Evolutionary conservation across 306 rosid species (phyloP), one percentile per base, ranked within the genome.

Genomic region (Cyamopsis tetragonoloba): DNA sequence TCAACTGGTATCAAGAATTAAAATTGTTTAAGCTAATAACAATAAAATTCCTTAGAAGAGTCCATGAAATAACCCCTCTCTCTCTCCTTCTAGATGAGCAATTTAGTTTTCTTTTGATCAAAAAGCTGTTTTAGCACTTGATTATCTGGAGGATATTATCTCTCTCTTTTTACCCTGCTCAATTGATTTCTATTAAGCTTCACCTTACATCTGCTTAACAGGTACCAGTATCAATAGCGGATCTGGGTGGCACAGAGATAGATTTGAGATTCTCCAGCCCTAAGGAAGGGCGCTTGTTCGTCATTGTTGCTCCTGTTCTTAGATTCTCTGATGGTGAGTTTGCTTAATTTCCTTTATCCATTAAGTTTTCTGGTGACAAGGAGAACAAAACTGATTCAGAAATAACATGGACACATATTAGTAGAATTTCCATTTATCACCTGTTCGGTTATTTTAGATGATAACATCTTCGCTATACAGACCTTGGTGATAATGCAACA

Each of bases 201-300:
- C 7, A 37, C 46, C 28, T 4, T 50, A 18, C 10, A 41, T 71
- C 41, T 72, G 67, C 73, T 77, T 71, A 11, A 74, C 78, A 93
- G 99, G 96, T 88, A 67, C 96, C 99, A 1, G 99, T 93, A 64
- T 93, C 99, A 37, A 93, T 93, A 79, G 99, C 99, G 12, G 99
- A 93, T 84, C 96, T 93, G n/a, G 99, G 99, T 49, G 99, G 99
- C 75, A 93, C 99, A 18, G 97, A 90, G 82, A 84, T 93, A 66
- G 99, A 93, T 68, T 86, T 93, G 77, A 88, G 99, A 79, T 90
- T 93, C 26, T 86, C 76, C 22, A 89, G 82, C 76, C 17, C 90
- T 3, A 90, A 83, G 79, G 91, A 93, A 87, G 97, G 99, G 46
- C 96, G 96, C 30, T 17, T 90, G 30, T 93, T 71, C 30, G 99